phyloP scores from a whole-genome alignment of 2,329 filamentous ascomycete species.

The Scytalidium lignicola region DNA sequence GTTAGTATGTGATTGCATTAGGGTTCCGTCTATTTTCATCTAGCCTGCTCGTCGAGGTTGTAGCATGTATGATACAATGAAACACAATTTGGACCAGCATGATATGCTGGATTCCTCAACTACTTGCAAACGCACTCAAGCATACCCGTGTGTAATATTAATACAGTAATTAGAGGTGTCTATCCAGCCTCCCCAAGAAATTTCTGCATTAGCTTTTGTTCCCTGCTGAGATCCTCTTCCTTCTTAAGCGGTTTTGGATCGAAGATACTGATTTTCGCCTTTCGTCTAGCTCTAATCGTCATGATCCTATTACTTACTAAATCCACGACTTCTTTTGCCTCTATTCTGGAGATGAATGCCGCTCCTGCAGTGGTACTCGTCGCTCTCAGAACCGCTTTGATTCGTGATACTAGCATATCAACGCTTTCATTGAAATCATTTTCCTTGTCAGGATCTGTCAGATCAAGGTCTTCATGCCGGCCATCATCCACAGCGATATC shows the following conservation, averaged over 20 bases:
- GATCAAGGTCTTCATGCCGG: constrained; percentile 23
- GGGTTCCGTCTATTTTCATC: not conserved
- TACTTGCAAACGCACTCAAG: not conserved
- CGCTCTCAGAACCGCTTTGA: constrained; percentile 53
- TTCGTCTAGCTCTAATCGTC: constrained; percentile 57
- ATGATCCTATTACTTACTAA: constrained; percentile 68
- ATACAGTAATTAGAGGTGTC: not conserved
- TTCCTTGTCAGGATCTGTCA: constrained; percentile 28
- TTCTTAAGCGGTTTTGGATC: constrained; percentile 17
- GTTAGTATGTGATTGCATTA: not conserved
- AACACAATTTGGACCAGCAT: not conserved
- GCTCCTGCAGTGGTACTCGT: constrained; percentile 69
- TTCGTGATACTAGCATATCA: constrained; percentile 56
- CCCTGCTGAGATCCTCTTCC: constrained; percentile 32
- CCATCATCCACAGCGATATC: constrained; percentile 71
- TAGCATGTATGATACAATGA: constrained; percentile 30
- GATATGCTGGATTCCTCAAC: not conserved
- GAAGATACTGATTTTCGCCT: constrained; percentile 60
- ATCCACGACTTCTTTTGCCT: constrained; percentile 73
- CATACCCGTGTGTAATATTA: not conserved
- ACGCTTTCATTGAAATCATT: constrained; percentile 65
- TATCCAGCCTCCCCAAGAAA: constrained; percentile 16
- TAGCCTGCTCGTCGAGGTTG: constrained; percentile 11
- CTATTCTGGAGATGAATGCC: constrained; percentile 64
- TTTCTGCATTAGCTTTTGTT: constrained; percentile 20